Percentiles rank a stretch among this genome's conserved stretches.
Evolutionary conservation across 768 basidiomycete genomes (phyloP).

Genomic region (Hebeloma cylindrosporum): DNA sequence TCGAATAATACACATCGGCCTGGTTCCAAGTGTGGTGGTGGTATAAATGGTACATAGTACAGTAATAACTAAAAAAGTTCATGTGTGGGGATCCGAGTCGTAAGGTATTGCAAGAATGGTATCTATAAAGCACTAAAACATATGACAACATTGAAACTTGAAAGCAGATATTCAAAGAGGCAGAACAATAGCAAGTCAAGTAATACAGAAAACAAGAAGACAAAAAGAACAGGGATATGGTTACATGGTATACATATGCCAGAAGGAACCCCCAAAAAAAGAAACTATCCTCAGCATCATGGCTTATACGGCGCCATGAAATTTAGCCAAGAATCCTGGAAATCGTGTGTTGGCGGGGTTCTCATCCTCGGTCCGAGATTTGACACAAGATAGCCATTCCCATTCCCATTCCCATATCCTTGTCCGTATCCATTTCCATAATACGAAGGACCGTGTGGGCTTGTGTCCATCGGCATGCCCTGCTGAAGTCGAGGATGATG

Average conservation of each 20-base stretch:
- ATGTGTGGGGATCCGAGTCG: too few relatives aligned
- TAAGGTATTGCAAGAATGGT: constrained; percentile 1
- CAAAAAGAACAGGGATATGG: constrained; percentile 1
- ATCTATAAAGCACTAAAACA: constrained; percentile 1
- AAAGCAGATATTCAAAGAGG: too few relatives aligned
- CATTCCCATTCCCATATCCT: constrained; percentile 12
- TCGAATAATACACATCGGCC: too few relatives aligned
- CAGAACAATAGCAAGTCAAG: too few relatives aligned
- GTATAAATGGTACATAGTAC: constrained; percentile 4
- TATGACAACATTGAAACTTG: too few relatives aligned
- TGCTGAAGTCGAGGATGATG: constrained; percentile 15
- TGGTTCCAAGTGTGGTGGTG: too few relatives aligned
- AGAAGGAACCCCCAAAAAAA: background rate
- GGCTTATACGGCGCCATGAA: constrained; percentile 46
- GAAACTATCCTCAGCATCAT: background rate
- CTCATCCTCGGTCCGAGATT: constrained; percentile 30
- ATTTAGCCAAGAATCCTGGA: constrained; percentile 48
- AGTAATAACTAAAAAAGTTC: constrained; percentile 3
- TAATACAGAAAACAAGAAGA: background rate
- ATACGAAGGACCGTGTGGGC: constrained; percentile 10
- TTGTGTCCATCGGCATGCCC: constrained; percentile 25
- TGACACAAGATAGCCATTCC: constrained; percentile 11
- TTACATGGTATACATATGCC: background rate
- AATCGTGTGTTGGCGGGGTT: constrained; percentile 34
- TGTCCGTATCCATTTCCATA: constrained; percentile 11